These are phyloP conservation scores for Phaffia tasmanica DNA, from an alignment of 768 basidiomycete species.

Conservation along the genomic window DNA sequence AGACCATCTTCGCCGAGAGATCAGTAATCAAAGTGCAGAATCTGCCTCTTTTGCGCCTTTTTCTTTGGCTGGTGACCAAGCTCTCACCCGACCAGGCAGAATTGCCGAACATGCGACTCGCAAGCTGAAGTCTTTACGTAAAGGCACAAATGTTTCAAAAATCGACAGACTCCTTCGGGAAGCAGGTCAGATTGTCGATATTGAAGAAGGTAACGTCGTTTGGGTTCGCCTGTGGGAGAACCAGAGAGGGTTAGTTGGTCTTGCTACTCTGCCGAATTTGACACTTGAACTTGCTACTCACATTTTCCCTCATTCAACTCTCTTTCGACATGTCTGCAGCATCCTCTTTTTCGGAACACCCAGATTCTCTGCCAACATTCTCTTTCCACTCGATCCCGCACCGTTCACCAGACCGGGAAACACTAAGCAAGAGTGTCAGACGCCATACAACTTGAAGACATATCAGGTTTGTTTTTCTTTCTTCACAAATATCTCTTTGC, in stretches of 20 bases:
- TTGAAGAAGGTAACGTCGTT: constrained; percentile 14
- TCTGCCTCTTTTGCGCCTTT: too few relatives aligned
- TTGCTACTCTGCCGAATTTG: neutral
- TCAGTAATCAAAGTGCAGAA: too few relatives aligned
- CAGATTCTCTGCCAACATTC: neutral
- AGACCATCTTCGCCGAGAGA: too few relatives aligned
- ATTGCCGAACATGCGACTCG: too few relatives aligned
- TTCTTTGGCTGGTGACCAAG: too few relatives aligned
- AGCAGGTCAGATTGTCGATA: too few relatives aligned
- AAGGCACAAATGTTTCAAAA: too few relatives aligned
- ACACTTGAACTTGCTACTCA: neutral
- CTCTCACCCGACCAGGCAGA: too few relatives aligned
- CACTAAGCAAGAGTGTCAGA: constrained; percentile 12
- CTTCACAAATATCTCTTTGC: neutral
- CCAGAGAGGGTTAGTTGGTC: constrained; percentile 14
- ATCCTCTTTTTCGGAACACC: constrained; percentile 24
- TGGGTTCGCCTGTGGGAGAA: constrained; percentile 25
- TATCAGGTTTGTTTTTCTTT: constrained; percentile 6
- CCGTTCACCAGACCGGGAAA: constrained; percentile 16
- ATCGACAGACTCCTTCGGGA: too few relatives aligned
- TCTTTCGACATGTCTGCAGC: neutral
- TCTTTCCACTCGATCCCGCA: constrained; percentile 18
- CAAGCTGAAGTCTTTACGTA: too few relatives aligned
- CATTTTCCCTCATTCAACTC: neutral
- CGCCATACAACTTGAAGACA: constrained; percentile 15